Conservation (phyloP, 148 eudicot genomes). For the Chenopodium album region DNA sequence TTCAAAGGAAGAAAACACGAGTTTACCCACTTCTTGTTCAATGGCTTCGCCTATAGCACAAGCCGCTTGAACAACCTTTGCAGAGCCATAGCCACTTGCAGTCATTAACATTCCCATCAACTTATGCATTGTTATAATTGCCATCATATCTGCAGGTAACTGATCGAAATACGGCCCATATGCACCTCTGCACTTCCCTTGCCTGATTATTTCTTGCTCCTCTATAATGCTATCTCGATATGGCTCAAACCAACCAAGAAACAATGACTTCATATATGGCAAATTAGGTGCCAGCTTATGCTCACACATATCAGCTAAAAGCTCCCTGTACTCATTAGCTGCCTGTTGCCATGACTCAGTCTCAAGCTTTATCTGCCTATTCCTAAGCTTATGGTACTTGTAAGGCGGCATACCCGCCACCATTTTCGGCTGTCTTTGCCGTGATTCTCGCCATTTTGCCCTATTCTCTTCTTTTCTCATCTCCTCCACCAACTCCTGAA, state of each 20-base stretch:
- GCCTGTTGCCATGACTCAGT: conserved; percentile 94
- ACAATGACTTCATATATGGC: conserved; percentile 85
- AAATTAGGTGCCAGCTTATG: conserved; percentile 88
- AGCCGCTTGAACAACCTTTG: conserved; percentile 82
- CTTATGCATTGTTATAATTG: conserved; percentile 95
- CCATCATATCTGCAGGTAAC: conserved; percentile 89
- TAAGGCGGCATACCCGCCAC: conserved; percentile 39
- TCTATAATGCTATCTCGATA: conserved; percentile 58
- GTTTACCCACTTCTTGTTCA: conserved; percentile 81
- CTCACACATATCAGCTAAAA: conserved; percentile 83
- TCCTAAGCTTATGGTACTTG: conserved; percentile 55
- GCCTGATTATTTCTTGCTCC: conserved; percentile 63
- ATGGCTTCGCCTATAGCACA: conserved; percentile 80
- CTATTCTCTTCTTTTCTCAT: conserved; percentile 55
- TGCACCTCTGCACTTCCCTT: conserved; percentile 52
- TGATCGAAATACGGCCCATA: conserved; percentile 68
- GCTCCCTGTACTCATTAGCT: conserved; percentile 75
- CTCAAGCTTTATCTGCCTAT: conserved; percentile 81
- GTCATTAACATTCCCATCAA: conserved; percentile 75
- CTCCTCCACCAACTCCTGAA: conserved; percentile 62
- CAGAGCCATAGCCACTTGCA: conserved; percentile 66
- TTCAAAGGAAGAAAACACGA: conserved; percentile 10
- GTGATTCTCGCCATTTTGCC: conserved; percentile 7
- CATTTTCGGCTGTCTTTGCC: conserved; percentile 13
- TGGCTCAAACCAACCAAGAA: conserved; percentile 97